Evolutionary conservation across 441 rosid species (phyloP).

Genomic region (Populus trichocarpa): DNA sequence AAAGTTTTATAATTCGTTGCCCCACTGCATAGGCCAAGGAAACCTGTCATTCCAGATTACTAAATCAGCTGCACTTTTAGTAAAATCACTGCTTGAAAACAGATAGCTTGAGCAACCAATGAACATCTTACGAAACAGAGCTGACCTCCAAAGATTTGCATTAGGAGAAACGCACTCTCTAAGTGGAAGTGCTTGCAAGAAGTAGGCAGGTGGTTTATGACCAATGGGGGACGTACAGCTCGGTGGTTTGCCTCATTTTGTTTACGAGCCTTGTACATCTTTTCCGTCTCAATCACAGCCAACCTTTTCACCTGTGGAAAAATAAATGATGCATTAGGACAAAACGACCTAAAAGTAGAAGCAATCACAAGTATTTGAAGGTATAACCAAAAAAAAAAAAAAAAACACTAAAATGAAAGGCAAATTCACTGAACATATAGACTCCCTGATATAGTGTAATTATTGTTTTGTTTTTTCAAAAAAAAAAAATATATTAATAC

Average conservation of each 20-base stretch:
- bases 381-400: no score
- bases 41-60: neutral
- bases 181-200: conserved; percentile 39
- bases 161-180: conserved; percentile 3
- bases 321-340: neutral
- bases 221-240: conserved; percentile 65
- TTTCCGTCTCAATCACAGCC: no score
- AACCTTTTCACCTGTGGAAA: conserved; percentile 51
- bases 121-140: neutral
- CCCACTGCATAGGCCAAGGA: neutral
- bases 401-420: no score
- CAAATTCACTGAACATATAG: no score
- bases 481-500: no score
- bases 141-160: conserved; percentile 16
- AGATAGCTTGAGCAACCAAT: neutral
- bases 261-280: conserved; percentile 56
- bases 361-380: neutral
- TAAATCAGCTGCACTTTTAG: neutral
- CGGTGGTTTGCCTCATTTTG: conserved; percentile 52
- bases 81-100: neutral
- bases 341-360: neutral
- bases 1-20: neutral
- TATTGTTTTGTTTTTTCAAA: no score
- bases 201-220: conserved; percentile 50
- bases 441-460: no score